Evolutionary conservation across 2,329 filamentous ascomycete species (phyloP).

Genomic region (Fusarium redolens): DNA sequence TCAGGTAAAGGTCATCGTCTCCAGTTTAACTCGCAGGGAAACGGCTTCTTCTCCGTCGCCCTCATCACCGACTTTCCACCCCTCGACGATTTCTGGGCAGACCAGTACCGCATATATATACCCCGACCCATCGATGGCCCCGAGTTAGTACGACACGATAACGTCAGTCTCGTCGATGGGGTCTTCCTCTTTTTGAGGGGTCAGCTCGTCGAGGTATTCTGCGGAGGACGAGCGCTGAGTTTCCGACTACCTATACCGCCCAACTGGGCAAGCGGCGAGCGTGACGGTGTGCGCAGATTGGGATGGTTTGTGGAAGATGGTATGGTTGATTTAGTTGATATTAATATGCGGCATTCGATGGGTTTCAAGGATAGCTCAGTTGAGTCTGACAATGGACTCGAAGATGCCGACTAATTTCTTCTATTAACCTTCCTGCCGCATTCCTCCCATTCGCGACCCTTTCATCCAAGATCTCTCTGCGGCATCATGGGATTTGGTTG

Average conservation of each 20-base stretch:
- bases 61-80: constrained; percentile 48
- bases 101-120: constrained; percentile 49
- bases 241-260: constrained; percentile 43
- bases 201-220: constrained; percentile 46
- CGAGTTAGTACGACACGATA: constrained; percentile 49
- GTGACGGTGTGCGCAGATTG: constrained; percentile 37
- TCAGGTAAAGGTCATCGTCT: constrained; percentile 44
- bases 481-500: constrained; percentile 41
- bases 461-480: constrained; percentile 40
- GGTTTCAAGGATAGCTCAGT: constrained; percentile 26
- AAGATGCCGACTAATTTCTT: constrained; percentile 35
- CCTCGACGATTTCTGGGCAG: constrained; percentile 54
- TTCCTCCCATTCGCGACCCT: background rate
- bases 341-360: constrained; percentile 39
- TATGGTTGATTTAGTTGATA: constrained; percentile 44
- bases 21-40: constrained; percentile 37
- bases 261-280: constrained; percentile 6
- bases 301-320: constrained; percentile 49
- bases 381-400: constrained; percentile 33
- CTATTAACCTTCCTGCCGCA: constrained; percentile 9
- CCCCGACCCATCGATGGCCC: constrained; percentile 50
- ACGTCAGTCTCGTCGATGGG: constrained; percentile 41
- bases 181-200: constrained; percentile 43
- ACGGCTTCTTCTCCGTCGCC: constrained; percentile 44
- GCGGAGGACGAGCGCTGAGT: constrained; percentile 46